Base-by-base conservation (phyloP, 2,329 filamentous ascomycete genomes). In the Mycosphaerella sp. region DNA sequence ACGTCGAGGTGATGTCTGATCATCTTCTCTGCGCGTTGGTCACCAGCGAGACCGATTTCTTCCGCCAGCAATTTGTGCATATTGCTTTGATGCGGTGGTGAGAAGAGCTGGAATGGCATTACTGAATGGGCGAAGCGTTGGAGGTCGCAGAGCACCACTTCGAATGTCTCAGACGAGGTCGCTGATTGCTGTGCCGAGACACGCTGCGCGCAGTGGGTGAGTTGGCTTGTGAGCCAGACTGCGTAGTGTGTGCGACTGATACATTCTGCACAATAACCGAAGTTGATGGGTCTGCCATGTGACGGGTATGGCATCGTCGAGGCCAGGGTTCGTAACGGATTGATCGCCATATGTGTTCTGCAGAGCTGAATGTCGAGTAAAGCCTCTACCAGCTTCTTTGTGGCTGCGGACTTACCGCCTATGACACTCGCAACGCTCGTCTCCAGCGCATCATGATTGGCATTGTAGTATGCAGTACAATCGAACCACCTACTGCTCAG, bases 101-200 rank as follows among this genome's bases (percentile, higher is more conserved):
- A 14, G 4, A 48, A 50, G 12, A 43, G 16, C 25, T 50, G 40
- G 13, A 44, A 43, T 2, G 41, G 47, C 47, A 43, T 44, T 6
- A 32, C 12, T 0, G 47, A 37, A 1, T 28, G 10, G 10, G 41
- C 40, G n/a, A 39, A 44, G 0, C 21, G 32, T 17, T 37, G 40
- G 1, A 50, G 32, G 13, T 4, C 9, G 10, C 16, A n/a, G 13
- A 43, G 32, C 3, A 36, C 21, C n/a, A 4, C 21, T 17, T 39
- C 27, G 13, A 49, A 43, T 25, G 25, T 35, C 1, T 10, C 14
- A 13, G 10, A 6, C 14, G 12, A 4, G 35, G 7, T 1, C 6
- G 13, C 18, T 41, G 18, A 9, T 7, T 4, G 17, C 5, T 40
- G 25, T 4, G 13, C 44, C 6, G 27, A 14, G 32, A 28, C 34